Percentiles rank a stretch among this genome's conserved stretches.
Conservation (phyloP, 441 rosid species). For the Jatropha podagrica region DNA sequence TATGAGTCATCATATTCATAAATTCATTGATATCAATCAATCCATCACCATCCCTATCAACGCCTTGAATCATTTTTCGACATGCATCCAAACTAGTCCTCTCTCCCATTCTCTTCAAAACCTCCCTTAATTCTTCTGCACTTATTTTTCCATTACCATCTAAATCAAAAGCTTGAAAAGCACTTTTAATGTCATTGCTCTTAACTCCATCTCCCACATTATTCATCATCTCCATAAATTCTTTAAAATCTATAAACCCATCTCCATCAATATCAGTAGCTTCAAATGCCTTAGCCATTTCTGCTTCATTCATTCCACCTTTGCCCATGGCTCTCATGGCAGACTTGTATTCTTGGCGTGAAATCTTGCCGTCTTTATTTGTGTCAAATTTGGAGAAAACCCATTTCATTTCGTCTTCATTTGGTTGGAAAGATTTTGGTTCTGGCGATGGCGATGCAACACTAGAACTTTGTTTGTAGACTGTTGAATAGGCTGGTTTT, state of each 20-base stretch:
- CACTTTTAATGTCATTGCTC: slow-evolving; percentile 36
- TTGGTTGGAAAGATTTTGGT: slow-evolving; percentile 30
- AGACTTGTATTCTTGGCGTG: slow-evolving; percentile 42
- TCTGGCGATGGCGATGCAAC: not conserved
- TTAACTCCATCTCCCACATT: slow-evolving; percentile 37
- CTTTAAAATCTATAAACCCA: slow-evolving; percentile 48
- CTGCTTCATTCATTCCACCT: slow-evolving; percentile 34
- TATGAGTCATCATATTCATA: slow-evolving; percentile 47
- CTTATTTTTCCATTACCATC: slow-evolving; percentile 52
- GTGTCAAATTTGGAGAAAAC: slow-evolving; percentile 53
- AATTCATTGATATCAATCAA: slow-evolving; percentile 46
- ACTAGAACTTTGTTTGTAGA: slow-evolving; percentile 9
- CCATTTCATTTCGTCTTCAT: slow-evolving; percentile 48
- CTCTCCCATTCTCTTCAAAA: slow-evolving; percentile 52
- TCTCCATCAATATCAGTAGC: slow-evolving; percentile 43
- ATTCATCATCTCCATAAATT: slow-evolving; percentile 46
- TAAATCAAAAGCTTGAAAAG: slow-evolving; percentile 45
- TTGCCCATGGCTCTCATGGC: slow-evolving; percentile 32
- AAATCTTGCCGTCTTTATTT: slow-evolving; percentile 60
- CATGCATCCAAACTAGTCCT: slow-evolving; percentile 45
- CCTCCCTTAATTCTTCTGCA: slow-evolving; percentile 52
- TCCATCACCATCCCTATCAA: slow-evolving; percentile 52
- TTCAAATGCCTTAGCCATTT: slow-evolving; percentile 37
- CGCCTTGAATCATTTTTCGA: slow-evolving; percentile 47
- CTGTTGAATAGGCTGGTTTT: slow-evolving; percentile 21